Conservation (phyloP, 1,284 basidiomycete genomes). For the Malassezia pachydermatis region DNA sequence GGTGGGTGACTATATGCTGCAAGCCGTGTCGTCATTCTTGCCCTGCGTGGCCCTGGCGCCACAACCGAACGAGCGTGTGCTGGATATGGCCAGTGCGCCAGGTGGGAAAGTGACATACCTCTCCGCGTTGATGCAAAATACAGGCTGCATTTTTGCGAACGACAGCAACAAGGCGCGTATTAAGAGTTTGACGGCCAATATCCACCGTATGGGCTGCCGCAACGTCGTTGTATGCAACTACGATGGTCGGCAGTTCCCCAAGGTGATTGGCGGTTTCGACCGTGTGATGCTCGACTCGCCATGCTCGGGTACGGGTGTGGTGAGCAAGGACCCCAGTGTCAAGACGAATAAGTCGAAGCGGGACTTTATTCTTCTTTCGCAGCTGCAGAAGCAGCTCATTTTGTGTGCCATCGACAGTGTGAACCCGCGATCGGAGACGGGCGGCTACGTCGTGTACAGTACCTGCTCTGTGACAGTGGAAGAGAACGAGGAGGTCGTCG, state of each 20-base stretch:
- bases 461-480: slow-evolving; percentile 97
- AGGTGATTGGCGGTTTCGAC: slow-evolving; percentile 97
- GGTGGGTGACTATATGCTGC: slow-evolving; percentile 98
- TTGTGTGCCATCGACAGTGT: slow-evolving; percentile 96
- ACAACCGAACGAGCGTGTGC: slow-evolving; percentile 80
- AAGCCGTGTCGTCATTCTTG: slow-evolving; percentile 97
- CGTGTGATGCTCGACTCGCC: slow-evolving; percentile 91
- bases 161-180: slow-evolving; percentile 89
- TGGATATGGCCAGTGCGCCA: slow-evolving; percentile 98
- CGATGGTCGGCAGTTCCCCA: slow-evolving; percentile 96
- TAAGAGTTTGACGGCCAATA: slow-evolving; percentile 90
- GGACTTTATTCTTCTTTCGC: slow-evolving; percentile 78
- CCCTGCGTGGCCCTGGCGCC: slow-evolving; percentile 91
- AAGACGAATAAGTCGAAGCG: slow-evolving; percentile 96
- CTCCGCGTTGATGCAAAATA: slow-evolving; percentile 76
- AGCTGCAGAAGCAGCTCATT: slow-evolving; percentile 96
- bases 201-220: slow-evolving; percentile 93
- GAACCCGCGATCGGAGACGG: slow-evolving; percentile 74
- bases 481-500: slow-evolving; percentile 95
- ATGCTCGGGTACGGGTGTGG: slow-evolving; percentile 95
- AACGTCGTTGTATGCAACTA: slow-evolving; percentile 97
- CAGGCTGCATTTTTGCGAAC: slow-evolving; percentile 94
- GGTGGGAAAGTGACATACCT: slow-evolving; percentile 80
- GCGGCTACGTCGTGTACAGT: slow-evolving; percentile 92
- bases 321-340: slow-evolving; percentile 92